A percentile compares a stretch with the other conserved stretches of the same genome.
Evolutionary conservation across 805 yeast species (phyloP).

Genomic region (Candida corydali): DNA sequence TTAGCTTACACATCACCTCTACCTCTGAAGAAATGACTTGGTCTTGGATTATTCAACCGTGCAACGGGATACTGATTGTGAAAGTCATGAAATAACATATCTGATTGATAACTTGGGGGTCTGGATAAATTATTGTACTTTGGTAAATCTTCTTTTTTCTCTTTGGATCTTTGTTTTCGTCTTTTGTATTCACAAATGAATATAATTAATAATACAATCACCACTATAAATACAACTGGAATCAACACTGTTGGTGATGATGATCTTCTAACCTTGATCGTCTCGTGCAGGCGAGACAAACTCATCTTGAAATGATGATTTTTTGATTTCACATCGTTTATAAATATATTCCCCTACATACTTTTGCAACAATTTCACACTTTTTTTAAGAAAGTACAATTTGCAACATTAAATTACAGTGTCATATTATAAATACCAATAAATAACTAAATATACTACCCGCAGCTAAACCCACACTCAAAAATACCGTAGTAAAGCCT

Average conservation of each 20-base stretch:
- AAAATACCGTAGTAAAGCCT: slow-evolving; percentile 79
- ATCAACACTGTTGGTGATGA: slow-evolving; percentile 1
- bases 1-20: neutral
- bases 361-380: slow-evolving; percentile 2
- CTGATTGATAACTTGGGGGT: neutral
- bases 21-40: slow-evolving; percentile 2
- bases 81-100: neutral
- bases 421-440: slow-evolving; percentile 6
- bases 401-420: neutral
- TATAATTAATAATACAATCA: neutral
- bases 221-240: neutral
- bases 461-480: slow-evolving; percentile 70
- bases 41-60: neutral
- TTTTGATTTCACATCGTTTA: too few relatives aligned
- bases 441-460: slow-evolving; percentile 78
- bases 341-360: too few relatives aligned
- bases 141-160: slow-evolving; percentile 1
- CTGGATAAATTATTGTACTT: neutral
- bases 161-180: neutral
- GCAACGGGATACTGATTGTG: slow-evolving; percentile 1
- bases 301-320: too few relatives aligned
- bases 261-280: too few relatives aligned
- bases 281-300: too few relatives aligned
- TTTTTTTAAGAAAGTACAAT: neutral
- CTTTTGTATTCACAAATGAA: neutral